Percentiles rank a stretch among this genome's conserved stretches.
Evolutionary conservation across 495 filamentous ascomycete species (phyloP).

Genomic region (Neurospora sublineolata): DNA sequence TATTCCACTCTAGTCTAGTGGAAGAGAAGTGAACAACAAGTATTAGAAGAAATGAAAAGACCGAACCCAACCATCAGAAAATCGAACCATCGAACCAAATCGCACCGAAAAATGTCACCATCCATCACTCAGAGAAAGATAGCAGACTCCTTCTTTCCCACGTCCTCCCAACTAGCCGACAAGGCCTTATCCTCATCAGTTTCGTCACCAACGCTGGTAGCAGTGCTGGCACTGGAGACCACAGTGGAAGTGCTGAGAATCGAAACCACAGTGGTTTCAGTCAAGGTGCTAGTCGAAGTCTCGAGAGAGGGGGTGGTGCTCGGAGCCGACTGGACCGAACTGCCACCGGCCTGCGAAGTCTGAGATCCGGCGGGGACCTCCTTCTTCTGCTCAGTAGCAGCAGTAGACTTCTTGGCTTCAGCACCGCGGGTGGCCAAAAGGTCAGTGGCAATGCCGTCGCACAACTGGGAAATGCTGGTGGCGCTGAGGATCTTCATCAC

Average conservation of each 20-base stretch:
- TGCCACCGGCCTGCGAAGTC: not conserved
- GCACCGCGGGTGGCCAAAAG: not conserved
- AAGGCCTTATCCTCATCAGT: not conserved
- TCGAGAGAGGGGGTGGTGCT: not conserved
- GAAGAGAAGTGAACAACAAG: not conserved
- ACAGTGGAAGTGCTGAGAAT: not conserved
- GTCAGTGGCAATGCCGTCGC: constrained; percentile 4
- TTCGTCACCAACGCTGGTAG: not conserved
- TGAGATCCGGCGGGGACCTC: not conserved
- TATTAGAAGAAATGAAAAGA: not conserved
- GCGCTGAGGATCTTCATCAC: constrained; percentile 41
- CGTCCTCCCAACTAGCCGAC: not conserved
- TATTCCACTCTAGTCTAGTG: not conserved
- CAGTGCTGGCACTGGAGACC: not conserved
- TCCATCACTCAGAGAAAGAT: not conserved
- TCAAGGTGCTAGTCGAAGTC: not conserved
- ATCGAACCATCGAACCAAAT: not conserved
- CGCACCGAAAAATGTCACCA: not conserved
- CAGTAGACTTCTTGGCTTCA: not conserved
- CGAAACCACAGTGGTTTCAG: not conserved
- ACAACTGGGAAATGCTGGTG: constrained; percentile 23
- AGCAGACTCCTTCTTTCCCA: not conserved
- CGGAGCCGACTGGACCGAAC: not conserved
- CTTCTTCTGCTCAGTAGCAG: not conserved
- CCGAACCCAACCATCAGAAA: not conserved